Base-by-base conservation (phyloP, 2,329 filamentous ascomycete genomes). In the Xylariaceae sp. region DNA sequence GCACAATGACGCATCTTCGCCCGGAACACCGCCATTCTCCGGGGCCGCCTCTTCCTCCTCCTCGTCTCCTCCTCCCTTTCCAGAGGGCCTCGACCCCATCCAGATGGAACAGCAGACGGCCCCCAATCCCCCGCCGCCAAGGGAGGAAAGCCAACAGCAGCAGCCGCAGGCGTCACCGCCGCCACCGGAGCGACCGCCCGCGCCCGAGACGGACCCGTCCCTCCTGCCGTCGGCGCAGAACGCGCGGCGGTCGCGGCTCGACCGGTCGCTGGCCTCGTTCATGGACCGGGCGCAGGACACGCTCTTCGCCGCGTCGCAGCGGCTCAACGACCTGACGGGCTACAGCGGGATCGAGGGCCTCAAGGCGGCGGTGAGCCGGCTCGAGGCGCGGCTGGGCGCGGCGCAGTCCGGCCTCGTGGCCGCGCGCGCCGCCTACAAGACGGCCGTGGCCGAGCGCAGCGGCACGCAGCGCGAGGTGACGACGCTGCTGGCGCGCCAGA, bases 391-490 rank as follows among this genome's bases (percentile, higher is more conserved):
- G 24, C 75, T 83, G 19, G 63, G 64, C 14, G 56, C 62, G 3
- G 75, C 82, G 3, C 80, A 87, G 46, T 55, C 63, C 15, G 69
- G 68, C 14, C 83, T 96, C 33, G 80, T 80, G 40, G 63, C 70
- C 21, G 77, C 86, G 13, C 87, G 92, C 42, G 68, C 74, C 31
- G 70, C 71, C 31, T 94, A 96, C 67, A 83, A 90, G 49, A 70
- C 77, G n/a, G 86, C 88, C 19, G 89, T 92, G 44, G 72, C 81
- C 35, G 79, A 82, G 46, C 84, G 93, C 46, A 82, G 86, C n/a
- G 67, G 81, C 12, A 94, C 89, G 1, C 90, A 96, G 63, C 86
- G 92, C 47, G 92, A 98, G 66, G 89, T 96, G 24, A 95, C 94
- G 29, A 86, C 88, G 15, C 73, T 98, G 16, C 75, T 98, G 6